phyloP scores from a whole-genome alignment of 1,284 basidiomycete genomes.

The Austroboletus novae-zelandiae region DNA sequence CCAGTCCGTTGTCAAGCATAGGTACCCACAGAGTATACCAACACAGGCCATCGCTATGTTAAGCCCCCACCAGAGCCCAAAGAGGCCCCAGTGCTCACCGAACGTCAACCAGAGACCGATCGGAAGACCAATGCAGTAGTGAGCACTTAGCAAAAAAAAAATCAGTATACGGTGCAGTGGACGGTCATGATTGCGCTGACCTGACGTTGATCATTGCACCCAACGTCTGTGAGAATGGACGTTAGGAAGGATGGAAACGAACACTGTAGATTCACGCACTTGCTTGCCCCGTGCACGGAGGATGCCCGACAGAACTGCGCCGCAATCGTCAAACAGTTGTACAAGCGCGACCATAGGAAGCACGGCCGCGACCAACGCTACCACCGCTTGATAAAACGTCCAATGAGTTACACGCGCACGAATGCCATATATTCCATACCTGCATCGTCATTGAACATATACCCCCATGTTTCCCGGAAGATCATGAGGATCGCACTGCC shows the following conservation, averaged over 20 bases:
- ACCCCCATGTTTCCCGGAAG: slow-evolving; percentile 75
- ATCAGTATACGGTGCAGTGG: neutral
- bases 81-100: slow-evolving; percentile 45
- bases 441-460: slow-evolving; percentile 83
- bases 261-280: slow-evolving; percentile 26
- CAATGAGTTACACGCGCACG: neutral
- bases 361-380: slow-evolving; percentile 64
- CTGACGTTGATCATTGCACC: slow-evolving; percentile 66
- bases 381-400: slow-evolving; percentile 45
- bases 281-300: slow-evolving; percentile 78
- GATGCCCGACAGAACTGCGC: slow-evolving; percentile 71
- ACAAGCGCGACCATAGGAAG: slow-evolving; percentile 78
- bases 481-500: slow-evolving; percentile 65
- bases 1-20: slow-evolving; percentile 63
- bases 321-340: slow-evolving; percentile 76
- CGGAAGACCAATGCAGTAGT: slow-evolving; percentile 67
- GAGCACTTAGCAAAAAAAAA: slow-evolving; percentile 44
- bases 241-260: neutral
- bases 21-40: slow-evolving; percentile 45
- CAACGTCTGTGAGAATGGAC: slow-evolving; percentile 40
- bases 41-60: slow-evolving; percentile 59
- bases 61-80: slow-evolving; percentile 68
- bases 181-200: slow-evolving; percentile 30
- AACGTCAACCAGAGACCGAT: slow-evolving; percentile 67
- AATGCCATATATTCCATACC: slow-evolving; percentile 36